A percentile compares a stretch with the other conserved stretches of the same genome.
Evolutionary conservation across 2,329 filamentous ascomycete species (phyloP).

Genomic region (Microsporum canis): DNA sequence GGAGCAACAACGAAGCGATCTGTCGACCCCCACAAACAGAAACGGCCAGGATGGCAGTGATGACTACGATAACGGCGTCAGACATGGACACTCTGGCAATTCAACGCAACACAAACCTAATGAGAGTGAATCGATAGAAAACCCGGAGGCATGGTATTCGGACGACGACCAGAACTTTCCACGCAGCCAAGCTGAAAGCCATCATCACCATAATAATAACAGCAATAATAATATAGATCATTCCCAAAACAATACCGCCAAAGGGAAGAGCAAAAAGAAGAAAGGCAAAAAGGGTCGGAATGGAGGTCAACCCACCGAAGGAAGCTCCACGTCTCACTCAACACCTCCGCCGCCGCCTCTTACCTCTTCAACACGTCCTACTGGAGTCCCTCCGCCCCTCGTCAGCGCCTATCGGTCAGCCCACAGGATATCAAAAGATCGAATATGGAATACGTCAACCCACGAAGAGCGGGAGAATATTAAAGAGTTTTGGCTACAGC

Average conservation of each 20-base stretch:
- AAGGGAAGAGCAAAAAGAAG: constrained; percentile 33
- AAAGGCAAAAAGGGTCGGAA: constrained; percentile 29
- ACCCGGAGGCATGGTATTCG: constrained; percentile 46
- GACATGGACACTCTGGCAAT: constrained; percentile 21
- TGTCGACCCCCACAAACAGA: constrained; percentile 16
- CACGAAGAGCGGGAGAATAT: constrained; percentile 93
- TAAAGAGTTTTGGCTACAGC: constrained; percentile 92
- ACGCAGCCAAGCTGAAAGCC: constrained; percentile 19
- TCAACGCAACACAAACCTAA: constrained; percentile 1
- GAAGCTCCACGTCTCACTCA: constrained; percentile 30
- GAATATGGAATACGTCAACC: constrained; percentile 95
- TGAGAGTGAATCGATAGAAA: constrained; percentile 34
- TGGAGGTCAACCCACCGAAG: constrained; percentile 28
- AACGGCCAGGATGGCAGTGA: constrained; percentile 27
- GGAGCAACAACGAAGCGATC: constrained; percentile 34
- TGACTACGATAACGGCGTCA: constrained; percentile 13
- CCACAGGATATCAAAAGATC: constrained; percentile 53
- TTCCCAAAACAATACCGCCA: constrained; percentile 11
- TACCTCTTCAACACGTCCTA: constrained; percentile 30
- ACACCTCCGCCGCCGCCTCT: constrained; percentile 28
- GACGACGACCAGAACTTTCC: constrained; percentile 39
- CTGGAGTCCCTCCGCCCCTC: constrained; percentile 34
- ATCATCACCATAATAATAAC: constrained; percentile 17
- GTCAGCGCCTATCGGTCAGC: constrained; percentile 33
- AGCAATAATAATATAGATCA: constrained; percentile 17